Conservation (phyloP, 2,329 filamentous ascomycete species). For the Fusarium nurragi region DNA sequence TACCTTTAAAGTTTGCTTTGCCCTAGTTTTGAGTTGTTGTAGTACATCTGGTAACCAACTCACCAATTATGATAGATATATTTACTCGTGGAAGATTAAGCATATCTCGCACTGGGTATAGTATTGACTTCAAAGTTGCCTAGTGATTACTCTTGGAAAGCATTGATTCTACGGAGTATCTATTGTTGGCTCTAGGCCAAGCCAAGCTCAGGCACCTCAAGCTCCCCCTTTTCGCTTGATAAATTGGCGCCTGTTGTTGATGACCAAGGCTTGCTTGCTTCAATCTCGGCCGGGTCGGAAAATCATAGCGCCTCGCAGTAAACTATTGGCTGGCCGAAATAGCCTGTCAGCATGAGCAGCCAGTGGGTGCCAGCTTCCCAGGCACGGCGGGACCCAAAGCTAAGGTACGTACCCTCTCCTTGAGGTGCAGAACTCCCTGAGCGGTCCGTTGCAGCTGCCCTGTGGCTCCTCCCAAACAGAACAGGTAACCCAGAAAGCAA, state of each 20-base stretch:
- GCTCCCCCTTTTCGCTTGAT: slow-evolving; percentile 32
- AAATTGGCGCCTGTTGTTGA: slow-evolving; percentile 18
- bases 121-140: not conserved
- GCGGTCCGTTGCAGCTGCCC: slow-evolving; percentile 26
- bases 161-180: not conserved
- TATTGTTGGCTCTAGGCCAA: not conserved
- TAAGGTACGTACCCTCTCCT: slow-evolving; percentile 27
- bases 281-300: slow-evolving; percentile 36
- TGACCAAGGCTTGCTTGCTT: slow-evolving; percentile 25
- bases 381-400: slow-evolving; percentile 1
- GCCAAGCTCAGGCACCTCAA: slow-evolving; percentile 1
- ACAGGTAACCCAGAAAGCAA: slow-evolving; percentile 49
- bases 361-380: slow-evolving; percentile 16
- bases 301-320: slow-evolving; percentile 3
- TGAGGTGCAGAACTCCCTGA: slow-evolving; percentile 23
- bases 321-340: slow-evolving; percentile 19
- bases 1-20: not conserved
- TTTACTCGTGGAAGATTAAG: not conserved
- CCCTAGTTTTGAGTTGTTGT: too few species aligned
- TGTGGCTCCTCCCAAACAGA: slow-evolving; percentile 44
- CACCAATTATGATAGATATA: not conserved
- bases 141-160: not conserved
- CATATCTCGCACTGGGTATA: not conserved
- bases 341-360: slow-evolving; percentile 31
- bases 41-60: too few species aligned